phyloP scores from a whole-genome alignment of 805 yeast genomes.

The Kodamaea laetipori region DNA sequence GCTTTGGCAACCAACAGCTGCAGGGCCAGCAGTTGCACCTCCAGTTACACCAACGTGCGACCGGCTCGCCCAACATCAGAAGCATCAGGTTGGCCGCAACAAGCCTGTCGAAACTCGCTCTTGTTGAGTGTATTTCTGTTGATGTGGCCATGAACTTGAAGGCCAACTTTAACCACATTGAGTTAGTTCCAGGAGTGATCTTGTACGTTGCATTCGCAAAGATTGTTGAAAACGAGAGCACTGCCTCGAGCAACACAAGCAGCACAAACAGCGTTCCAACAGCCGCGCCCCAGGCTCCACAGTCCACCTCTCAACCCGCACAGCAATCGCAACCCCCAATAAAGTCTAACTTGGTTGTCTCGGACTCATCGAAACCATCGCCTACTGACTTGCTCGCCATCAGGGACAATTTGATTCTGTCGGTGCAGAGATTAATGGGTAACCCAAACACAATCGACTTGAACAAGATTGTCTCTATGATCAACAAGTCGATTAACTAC shows the following conservation, averaged over 20 bases:
- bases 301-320: not conserved
- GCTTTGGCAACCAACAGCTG: slow-evolving; percentile 1
- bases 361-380: slow-evolving; percentile 15
- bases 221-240: slow-evolving; percentile 39
- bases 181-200: slow-evolving; percentile 74
- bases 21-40: slow-evolving; percentile 3
- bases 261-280: not conserved
- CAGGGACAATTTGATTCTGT: slow-evolving; percentile 22
- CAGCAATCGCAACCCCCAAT: not conserved
- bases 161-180: slow-evolving; percentile 77
- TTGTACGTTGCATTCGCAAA: slow-evolving; percentile 86
- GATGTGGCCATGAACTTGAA: slow-evolving; percentile 81
- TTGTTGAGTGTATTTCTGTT: slow-evolving; percentile 70
- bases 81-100: slow-evolving; percentile 44
- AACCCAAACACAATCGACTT: slow-evolving; percentile 29
- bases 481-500: slow-evolving; percentile 36
- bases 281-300: slow-evolving; percentile 5
- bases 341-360: slow-evolving; percentile 8
- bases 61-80: slow-evolving; percentile 46
- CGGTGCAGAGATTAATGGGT: slow-evolving; percentile 20
- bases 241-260: not conserved
- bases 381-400: slow-evolving; percentile 30
- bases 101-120: slow-evolving; percentile 27
- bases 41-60: slow-evolving; percentile 5
- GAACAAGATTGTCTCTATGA: slow-evolving; percentile 46